Base-by-base conservation (phyloP, 169 alveolate species). In the Plasmodium cynomolgi region DNA sequence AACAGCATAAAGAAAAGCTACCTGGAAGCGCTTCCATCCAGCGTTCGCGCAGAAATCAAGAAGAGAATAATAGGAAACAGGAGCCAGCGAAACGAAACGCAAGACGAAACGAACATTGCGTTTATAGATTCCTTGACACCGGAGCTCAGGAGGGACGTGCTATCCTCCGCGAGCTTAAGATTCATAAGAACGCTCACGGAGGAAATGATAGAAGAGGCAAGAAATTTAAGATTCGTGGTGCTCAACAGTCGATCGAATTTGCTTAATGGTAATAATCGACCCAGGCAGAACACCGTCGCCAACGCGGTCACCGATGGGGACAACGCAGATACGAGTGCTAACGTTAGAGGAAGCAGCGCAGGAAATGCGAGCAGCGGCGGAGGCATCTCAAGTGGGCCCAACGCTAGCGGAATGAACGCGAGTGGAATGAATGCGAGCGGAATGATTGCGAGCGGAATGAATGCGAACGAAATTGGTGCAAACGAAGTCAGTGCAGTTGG, bases 81-180 rank as follows among this genome's bases (percentile, higher is more conserved):
- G 73, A 50, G n/a, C 26, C 86, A 86, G 81, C 81, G 90, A 90
- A 81, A 41, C n/a, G 88, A 84, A 5, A 74, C 91, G 41, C 92
- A 90, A n/a, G 98, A 97, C 77, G 96, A 95, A 73, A 96, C 96
- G 26, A 96, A 96, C 86, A 92, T 96, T 13, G 95, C 96, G 44
- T 97, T 97, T 85, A 92, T 97, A 77, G 96, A 97, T 23, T 95
- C 97, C 26, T 83, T 97, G 44, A 88, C 96, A 17, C 97, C 98
- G 20, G 96, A 96, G 31, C 83, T 97, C 44, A 95, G 98, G 79
- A 95, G 96, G 56, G 97, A 97, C 82, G 97, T 96, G 41, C 94
- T 97, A 37, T 77, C 97, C 37, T 91, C 97, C 3, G 97, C 97
- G 0, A 93, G 96, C 56, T 92, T 95, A 44, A 96, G 96, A 34